Conservation (phyloP, 371 early-diverging fungal genomes). For the Vairimorpha ceranae region DNA sequence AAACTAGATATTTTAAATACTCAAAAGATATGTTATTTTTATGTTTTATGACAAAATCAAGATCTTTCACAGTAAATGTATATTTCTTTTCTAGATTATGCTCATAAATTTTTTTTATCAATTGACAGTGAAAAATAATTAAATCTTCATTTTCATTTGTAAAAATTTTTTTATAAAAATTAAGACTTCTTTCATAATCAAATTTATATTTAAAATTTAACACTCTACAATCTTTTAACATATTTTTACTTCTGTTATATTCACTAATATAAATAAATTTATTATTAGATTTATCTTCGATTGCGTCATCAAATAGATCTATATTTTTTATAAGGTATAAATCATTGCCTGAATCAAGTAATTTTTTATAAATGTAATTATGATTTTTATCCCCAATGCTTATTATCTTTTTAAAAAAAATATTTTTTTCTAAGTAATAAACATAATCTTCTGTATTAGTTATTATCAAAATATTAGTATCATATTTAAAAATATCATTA, state of each 20-base stretch:
- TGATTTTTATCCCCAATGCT: conserved; percentile 32
- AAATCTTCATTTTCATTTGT: not conserved
- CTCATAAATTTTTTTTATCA: not conserved
- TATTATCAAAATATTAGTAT: not conserved
- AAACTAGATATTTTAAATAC: not conserved
- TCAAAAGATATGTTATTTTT: not conserved
- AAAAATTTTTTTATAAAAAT: not conserved
- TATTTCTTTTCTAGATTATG: conserved; percentile 1
- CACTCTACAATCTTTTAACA: conserved; percentile 2
- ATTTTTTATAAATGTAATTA: conserved; percentile 26
- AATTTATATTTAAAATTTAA: not conserved
- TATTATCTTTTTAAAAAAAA: conserved; percentile 16
- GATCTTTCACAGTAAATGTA: not conserved
- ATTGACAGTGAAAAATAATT: not conserved
- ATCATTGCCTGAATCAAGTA: not conserved
- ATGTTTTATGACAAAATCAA: not conserved
- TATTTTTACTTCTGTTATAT: not conserved
- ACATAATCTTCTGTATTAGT: conserved; percentile 2
- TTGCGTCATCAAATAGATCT: conserved; percentile 16
- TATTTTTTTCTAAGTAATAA: conserved; percentile 16
- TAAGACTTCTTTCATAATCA: not conserved
- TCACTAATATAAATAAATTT: conserved; percentile 41
- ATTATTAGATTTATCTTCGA: conserved; percentile 1
- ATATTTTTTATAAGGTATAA: conserved; percentile 37
- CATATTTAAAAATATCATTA: not conserved